A percentile compares a stretch with the other conserved stretches of the same genome.
phyloP scores from a whole-genome alignment of 495 filamentous ascomycete species.

The Penicillium paxilli region DNA sequence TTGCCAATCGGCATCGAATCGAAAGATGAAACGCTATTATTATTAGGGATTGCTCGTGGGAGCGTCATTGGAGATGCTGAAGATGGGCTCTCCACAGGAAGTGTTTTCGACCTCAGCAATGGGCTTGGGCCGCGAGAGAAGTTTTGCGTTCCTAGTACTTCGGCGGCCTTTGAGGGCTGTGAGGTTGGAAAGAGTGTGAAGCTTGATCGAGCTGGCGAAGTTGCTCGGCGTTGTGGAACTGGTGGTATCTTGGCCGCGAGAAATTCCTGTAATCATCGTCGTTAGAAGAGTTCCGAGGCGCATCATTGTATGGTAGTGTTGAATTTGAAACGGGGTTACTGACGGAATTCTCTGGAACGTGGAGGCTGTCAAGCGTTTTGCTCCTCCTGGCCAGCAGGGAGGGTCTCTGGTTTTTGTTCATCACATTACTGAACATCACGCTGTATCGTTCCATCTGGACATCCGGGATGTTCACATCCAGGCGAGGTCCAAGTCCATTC shows the following conservation, averaged over 20 bases:
- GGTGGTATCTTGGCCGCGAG: constrained; percentile 17
- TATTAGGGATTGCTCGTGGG: constrained; percentile 7
- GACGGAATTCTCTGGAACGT: constrained; percentile 44
- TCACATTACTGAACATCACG: constrained; percentile 85
- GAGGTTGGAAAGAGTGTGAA: constrained; percentile 66
- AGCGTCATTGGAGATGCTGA: constrained; percentile 1
- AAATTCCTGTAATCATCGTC: constrained; percentile 16
- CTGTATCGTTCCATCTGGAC: constrained; percentile 87
- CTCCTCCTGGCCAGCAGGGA: constrained; percentile 65
- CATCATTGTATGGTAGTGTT: no score
- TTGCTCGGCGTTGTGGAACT: constrained; percentile 48
- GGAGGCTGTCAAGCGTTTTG: constrained; percentile 64
- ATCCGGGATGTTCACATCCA: constrained; percentile 80
- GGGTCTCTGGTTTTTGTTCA: constrained; percentile 48
- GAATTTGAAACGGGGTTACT: not conserved
- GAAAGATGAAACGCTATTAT: constrained; percentile 13
- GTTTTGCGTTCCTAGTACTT: constrained; percentile 34
- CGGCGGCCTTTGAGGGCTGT: constrained; percentile 39
- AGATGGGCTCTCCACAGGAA: constrained; percentile 42
- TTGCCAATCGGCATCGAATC: constrained; percentile 12
- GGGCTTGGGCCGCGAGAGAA: constrained; percentile 42
- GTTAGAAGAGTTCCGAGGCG: no score
- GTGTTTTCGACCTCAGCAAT: constrained; percentile 60
- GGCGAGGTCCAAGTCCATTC: constrained; percentile 21
- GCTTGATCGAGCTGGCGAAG: constrained; percentile 58